Base-by-base conservation (phyloP, 768 basidiomycete species). In the Leccinum barrowsii region DNA sequence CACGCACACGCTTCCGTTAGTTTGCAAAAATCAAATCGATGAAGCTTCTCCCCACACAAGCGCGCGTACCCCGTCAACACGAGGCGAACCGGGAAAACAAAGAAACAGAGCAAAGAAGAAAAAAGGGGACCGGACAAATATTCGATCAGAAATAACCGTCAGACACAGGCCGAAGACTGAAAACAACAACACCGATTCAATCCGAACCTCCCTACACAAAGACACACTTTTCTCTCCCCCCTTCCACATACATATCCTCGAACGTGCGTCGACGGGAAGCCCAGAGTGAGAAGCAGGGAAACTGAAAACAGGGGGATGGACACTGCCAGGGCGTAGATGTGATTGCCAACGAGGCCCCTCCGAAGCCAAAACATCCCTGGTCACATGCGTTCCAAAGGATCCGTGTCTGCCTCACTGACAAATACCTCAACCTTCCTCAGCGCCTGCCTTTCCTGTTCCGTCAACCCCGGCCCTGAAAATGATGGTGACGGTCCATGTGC, bases 371-470 rank as follows among this genome's bases (percentile, higher is more conserved):
- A 11, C 17, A 30, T 35, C 22, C 1, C 32, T 5, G 5, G 37
- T 70, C 75, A 90, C 60, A 89, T 82, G 62, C 89, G 79, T 55
- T 78, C 74, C 52, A 96, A 75, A 6, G 94, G 94, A 75, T 95
- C 87, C 53, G 66, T 73, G 71, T 97, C 94, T 54, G 75, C 75
- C 62, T 79, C 67, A 70, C 92, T 94, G 66, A 97, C 81, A 47
- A 85, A 68, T 32, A 98, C 82, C 58, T 87, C 81, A 62, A 85
- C 44, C 50, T 67, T 69, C 56, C 61, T 61, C 49, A 72, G 51
- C 37, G 58, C 59, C 34, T 68, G 59, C 21, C 63, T 67, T 35
- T 73, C 69, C 42, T 68, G 70, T 22, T 74, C 78, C 37, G 68
- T 72, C 59, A 79, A 52, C 47, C n/a, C 6, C 5, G 52, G 19